Conservation (phyloP, 1,284 basidiomycete species). For the Marasmius oreades region DNA sequence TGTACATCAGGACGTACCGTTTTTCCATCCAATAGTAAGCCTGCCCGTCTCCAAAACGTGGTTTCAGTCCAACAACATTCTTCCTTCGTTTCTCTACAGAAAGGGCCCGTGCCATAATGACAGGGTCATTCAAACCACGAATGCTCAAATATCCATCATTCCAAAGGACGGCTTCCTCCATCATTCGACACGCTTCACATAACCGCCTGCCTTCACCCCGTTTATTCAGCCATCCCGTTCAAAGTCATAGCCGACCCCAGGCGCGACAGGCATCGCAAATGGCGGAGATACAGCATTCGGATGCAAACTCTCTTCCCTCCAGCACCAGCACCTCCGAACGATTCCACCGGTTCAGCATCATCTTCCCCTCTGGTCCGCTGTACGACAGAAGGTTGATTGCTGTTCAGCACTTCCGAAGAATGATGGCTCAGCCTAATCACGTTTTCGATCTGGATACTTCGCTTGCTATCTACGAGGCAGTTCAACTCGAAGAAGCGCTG, state of each 20-base stretch:
- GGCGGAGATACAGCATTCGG: neutral
- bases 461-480: slow-evolving; percentile 32
- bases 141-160: neutral
- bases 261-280: slow-evolving; percentile 24
- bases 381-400: neutral
- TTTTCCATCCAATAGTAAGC: slow-evolving; percentile 23
- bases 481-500: slow-evolving; percentile 18
- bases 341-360: neutral
- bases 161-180: slow-evolving; percentile 15
- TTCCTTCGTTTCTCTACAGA: slow-evolving; percentile 8
- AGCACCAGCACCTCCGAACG: neutral
- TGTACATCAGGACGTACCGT: slow-evolving; percentile 25
- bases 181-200: slow-evolving; percentile 15
- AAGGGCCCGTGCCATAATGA: slow-evolving; percentile 29
- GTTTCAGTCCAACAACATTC: neutral
- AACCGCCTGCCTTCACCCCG: neutral
- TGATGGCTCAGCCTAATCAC: neutral
- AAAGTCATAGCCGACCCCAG: slow-evolving; percentile 11
- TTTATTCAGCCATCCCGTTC: slow-evolving; percentile 5
- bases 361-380: neutral
- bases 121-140: slow-evolving; percentile 22
- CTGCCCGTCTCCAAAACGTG: neutral
- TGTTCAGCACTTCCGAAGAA: slow-evolving; percentile 10
- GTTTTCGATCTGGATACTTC: slow-evolving; percentile 33
- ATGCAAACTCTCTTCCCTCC: neutral